A percentile compares a stretch with the other conserved stretches of the same genome.
Conservation (phyloP, 306 rosid species). For the Prunus campanulata region DNA sequence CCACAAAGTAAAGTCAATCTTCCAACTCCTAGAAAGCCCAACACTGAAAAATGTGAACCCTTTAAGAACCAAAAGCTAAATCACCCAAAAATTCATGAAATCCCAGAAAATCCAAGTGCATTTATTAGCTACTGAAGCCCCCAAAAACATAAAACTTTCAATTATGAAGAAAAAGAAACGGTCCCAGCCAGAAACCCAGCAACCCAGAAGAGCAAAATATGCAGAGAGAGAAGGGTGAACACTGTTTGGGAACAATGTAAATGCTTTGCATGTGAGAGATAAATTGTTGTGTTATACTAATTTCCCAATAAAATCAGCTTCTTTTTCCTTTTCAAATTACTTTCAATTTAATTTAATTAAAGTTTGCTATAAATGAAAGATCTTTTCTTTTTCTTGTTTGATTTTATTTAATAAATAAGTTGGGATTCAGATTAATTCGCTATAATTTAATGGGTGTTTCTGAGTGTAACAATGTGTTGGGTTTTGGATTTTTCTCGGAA, state of each 20-base stretch:
- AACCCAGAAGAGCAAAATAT: not conserved
- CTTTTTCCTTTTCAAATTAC: not conserved
- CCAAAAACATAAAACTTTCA: not conserved
- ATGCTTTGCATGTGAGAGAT: constrained; percentile 32
- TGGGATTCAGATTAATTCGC: not conserved
- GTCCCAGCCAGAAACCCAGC: constrained; percentile 10
- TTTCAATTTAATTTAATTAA: not conserved
- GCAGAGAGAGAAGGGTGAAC: constrained; percentile 6
- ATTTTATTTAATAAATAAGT: not conserved
- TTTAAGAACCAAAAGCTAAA: constrained; percentile 11
- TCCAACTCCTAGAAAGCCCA: not conserved
- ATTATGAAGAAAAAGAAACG: not conserved
- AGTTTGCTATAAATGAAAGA: not conserved
- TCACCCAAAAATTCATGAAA: constrained; percentile 6
- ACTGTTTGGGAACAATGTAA: constrained; percentile 25
- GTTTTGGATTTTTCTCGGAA: constrained; percentile 29
- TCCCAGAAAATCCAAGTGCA: constrained; percentile 17
- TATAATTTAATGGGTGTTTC: not conserved
- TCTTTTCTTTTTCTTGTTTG: not conserved
- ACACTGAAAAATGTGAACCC: constrained; percentile 10
- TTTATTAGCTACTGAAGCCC: not conserved
- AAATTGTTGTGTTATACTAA: constrained; percentile 15
- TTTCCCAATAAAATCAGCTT: constrained; percentile 33
- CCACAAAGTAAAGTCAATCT: not conserved
- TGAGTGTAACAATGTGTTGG: constrained; percentile 7